Percentiles rank a stretch among this genome's conserved stretches.
Conservation (phyloP, 2,329 filamentous ascomycete species). For the Blastomyces parvus region DNA sequence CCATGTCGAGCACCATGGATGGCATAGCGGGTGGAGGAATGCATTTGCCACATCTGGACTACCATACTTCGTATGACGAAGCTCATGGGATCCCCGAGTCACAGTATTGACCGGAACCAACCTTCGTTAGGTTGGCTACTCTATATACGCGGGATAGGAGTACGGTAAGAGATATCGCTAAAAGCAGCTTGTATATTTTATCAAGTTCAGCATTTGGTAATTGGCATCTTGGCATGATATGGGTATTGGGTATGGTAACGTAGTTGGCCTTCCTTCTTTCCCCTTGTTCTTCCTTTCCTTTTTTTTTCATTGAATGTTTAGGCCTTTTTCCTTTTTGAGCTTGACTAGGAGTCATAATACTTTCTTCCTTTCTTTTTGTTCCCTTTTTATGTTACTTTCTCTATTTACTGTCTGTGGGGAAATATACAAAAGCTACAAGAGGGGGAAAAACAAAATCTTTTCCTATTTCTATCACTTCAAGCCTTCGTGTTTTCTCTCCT, state of each 20-base stretch:
- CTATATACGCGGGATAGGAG: not conserved
- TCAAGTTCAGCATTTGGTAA: not conserved
- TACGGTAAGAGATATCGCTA: not conserved
- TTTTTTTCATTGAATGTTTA: not conserved
- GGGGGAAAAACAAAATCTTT: not conserved
- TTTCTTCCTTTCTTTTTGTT: not conserved
- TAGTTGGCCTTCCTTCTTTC: not conserved
- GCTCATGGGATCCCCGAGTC: conserved; percentile 13
- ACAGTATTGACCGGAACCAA: conserved; percentile 10
- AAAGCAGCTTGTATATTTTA: not conserved
- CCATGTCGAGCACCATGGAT: conserved; percentile 1
- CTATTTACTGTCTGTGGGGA: no score
- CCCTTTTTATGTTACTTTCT: no score
- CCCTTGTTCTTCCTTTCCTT: not conserved
- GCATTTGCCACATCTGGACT: conserved; percentile 22
- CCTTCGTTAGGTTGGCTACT: not conserved
- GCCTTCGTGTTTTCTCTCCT: not conserved
- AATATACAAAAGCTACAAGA: not conserved
- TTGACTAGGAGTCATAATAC: not conserved
- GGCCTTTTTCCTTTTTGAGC: not conserved
- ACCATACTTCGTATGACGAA: conserved; percentile 18
- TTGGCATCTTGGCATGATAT: conserved; percentile 1
- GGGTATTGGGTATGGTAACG: not conserved
- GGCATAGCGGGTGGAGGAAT: conserved; percentile 1
- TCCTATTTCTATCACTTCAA: not conserved